Conservation (phyloP, 352 stramenopile species). For the Phytophthora megakarya region DNA sequence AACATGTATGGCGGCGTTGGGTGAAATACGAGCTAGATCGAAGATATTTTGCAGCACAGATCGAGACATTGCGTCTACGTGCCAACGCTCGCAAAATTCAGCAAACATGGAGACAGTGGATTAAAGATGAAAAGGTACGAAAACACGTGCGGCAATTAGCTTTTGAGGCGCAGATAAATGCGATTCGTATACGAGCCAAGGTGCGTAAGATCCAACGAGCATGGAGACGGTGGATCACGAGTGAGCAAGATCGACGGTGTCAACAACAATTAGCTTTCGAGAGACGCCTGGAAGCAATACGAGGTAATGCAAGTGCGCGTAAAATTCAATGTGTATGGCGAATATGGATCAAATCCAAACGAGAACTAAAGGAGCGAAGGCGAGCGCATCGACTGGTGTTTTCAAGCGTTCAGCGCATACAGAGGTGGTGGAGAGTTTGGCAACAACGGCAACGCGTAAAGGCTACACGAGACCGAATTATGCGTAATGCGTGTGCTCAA, state of each 20-base stretch:
- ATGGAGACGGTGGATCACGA: slow-evolving; percentile 15
- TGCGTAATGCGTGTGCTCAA: slow-evolving; percentile 23
- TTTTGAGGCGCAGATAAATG: slow-evolving; percentile 8
- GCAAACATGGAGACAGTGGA: slow-evolving; percentile 25
- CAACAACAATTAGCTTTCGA: slow-evolving; percentile 8
- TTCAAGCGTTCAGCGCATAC: slow-evolving; percentile 17
- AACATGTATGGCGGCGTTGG: slow-evolving; percentile 8
- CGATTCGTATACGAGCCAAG: slow-evolving; percentile 10
- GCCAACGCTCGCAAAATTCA: slow-evolving; percentile 32
- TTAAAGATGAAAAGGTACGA: neutral
- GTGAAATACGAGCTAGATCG: neutral
- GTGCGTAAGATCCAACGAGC: slow-evolving; percentile 22
- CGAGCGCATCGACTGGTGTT: slow-evolving; percentile 4
- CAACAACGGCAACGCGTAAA: slow-evolving; percentile 12
- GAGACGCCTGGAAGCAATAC: slow-evolving; percentile 7
- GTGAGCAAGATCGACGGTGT: slow-evolving; percentile 2
- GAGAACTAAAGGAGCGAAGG: neutral
- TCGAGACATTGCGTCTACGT: slow-evolving; percentile 10
- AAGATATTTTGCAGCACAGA: slow-evolving; percentile 3
- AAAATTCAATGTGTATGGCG: slow-evolving; percentile 24
- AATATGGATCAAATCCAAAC: slow-evolving; percentile 6
- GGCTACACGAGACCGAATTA: slow-evolving; percentile 13
- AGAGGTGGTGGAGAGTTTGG: slow-evolving; percentile 30
- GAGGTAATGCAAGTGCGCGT: neutral
- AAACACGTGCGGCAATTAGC: neutral